Conservation (phyloP, 345 rosid species). For the Durio zibethinus region DNA sequence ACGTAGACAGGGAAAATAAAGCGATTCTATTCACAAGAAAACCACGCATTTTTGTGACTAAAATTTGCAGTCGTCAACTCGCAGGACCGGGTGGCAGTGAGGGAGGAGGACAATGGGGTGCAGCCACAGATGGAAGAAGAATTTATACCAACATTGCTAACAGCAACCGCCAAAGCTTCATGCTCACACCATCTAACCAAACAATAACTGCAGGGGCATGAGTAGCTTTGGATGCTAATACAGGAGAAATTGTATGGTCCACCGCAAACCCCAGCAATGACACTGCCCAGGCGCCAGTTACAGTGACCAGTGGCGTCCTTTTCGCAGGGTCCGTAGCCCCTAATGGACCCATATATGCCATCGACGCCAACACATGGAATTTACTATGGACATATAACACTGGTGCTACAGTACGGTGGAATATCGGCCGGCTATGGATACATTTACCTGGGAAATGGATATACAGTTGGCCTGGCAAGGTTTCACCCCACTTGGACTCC, state of each 20-base stretch:
- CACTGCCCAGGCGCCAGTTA: conserved; percentile 35
- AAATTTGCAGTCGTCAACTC: conserved; percentile 7
- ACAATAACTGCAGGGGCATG: conserved; percentile 45
- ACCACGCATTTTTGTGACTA: not conserved
- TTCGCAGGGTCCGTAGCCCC: conserved; percentile 43
- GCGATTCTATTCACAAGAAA: not conserved
- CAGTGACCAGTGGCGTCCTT: conserved; percentile 29
- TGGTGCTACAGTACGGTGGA: conserved; percentile 45
- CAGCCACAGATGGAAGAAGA: conserved; percentile 31
- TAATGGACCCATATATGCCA: conserved; percentile 41
- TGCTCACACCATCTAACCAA: conserved; percentile 31
- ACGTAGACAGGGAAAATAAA: not conserved
- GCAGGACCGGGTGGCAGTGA: conserved; percentile 28
- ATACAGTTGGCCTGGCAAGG: conserved; percentile 21
- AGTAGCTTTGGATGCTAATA: conserved; percentile 41
- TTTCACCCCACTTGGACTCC: conserved; percentile 45
- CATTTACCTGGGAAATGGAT: conserved; percentile 41
- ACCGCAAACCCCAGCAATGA: conserved; percentile 47
- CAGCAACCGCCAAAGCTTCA: conserved; percentile 25
- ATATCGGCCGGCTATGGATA: conserved; percentile 40
- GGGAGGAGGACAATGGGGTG: conserved; percentile 35
- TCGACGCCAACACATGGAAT: conserved; percentile 33
- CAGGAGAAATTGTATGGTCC: conserved; percentile 36
- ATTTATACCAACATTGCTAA: conserved; percentile 33
- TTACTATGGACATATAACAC: conserved; percentile 38